Percentiles rank a stretch among this genome's conserved stretches.
These are phyloP conservation scores for Paspalum notatum DNA, from an alignment of 176 grass and related monocot species.

Conservation along the genomic window DNA sequence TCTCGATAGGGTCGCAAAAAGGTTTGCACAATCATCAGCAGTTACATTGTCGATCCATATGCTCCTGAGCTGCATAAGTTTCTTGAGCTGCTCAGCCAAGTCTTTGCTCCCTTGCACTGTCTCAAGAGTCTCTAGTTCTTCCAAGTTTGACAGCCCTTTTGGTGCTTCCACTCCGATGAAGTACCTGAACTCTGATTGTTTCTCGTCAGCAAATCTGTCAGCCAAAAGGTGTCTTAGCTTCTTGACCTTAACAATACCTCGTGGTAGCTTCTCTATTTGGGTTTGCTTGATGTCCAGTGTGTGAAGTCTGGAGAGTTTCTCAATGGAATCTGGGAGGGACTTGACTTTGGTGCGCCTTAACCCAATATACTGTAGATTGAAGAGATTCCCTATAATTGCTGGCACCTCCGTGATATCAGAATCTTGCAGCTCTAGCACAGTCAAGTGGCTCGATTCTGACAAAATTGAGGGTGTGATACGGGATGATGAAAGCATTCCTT, in stretches of 20 bases:
- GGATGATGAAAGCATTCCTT: neutral
- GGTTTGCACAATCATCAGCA: neutral
- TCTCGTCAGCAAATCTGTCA: neutral
- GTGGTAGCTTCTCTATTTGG: neutral
- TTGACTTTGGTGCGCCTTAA: neutral
- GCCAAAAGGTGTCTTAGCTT: neutral
- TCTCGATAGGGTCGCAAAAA: neutral
- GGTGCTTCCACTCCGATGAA: neutral
- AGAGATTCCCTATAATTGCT: neutral
- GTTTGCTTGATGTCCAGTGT: constrained; percentile 4
- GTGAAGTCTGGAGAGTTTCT: neutral
- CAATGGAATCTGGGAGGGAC: neutral
- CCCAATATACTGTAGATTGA: neutral
- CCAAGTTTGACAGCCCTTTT: neutral
- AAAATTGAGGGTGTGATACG: neutral
- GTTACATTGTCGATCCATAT: neutral
- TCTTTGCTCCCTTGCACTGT: neutral
- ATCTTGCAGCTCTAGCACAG: constrained; percentile 7
- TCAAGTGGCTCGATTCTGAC: neutral
- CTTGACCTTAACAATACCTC: neutral
- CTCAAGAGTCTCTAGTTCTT: neutral
- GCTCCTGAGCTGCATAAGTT: neutral
- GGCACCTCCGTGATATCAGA: constrained; percentile 6
- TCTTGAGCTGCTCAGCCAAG: neutral
- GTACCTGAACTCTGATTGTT: neutral